These are phyloP conservation scores for Aspergillus hortae DNA, from an alignment of 2,329 filamentous ascomycete species.

Conservation along the genomic window DNA sequence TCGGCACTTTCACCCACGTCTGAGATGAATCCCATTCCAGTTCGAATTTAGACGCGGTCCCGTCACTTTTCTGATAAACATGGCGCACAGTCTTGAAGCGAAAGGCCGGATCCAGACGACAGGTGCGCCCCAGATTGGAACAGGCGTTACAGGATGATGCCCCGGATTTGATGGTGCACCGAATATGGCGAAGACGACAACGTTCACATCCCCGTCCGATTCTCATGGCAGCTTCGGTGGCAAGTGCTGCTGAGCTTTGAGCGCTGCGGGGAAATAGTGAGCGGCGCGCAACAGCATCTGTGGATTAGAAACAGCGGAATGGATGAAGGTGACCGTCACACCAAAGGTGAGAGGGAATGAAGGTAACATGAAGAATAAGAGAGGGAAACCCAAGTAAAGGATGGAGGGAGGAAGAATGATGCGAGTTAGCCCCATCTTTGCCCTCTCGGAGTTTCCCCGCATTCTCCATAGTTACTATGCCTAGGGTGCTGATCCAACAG, in stretches of 20 bases:
- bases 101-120: conserved; percentile 32
- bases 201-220: conserved; percentile 32
- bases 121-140: conserved; percentile 24
- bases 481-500: not conserved
- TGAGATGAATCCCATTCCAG: conserved; percentile 29
- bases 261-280: conserved; percentile 7
- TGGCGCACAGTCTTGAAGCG: conserved; percentile 32
- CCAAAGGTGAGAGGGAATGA: not conserved
- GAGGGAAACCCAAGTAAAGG: not conserved
- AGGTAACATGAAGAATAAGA: not conserved
- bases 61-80: conserved; percentile 30
- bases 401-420: not conserved
- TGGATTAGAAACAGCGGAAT: not conserved
- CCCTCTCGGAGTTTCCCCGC: not conserved
- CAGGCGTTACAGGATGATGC: conserved; percentile 29
- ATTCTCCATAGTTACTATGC: not conserved
- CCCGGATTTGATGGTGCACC: conserved; percentile 26
- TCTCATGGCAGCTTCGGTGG: conserved; percentile 24
- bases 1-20: conserved; percentile 30
- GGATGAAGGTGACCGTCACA: not conserved
- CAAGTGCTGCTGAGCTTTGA: conserved; percentile 7
- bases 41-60: conserved; percentile 23
- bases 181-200: conserved; percentile 36
- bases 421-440: not conserved
- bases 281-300: conserved; percentile 9